Base-by-base conservation (phyloP, 2,329 filamentous ascomycete species). In the Aspergillus costaricaensis region DNA sequence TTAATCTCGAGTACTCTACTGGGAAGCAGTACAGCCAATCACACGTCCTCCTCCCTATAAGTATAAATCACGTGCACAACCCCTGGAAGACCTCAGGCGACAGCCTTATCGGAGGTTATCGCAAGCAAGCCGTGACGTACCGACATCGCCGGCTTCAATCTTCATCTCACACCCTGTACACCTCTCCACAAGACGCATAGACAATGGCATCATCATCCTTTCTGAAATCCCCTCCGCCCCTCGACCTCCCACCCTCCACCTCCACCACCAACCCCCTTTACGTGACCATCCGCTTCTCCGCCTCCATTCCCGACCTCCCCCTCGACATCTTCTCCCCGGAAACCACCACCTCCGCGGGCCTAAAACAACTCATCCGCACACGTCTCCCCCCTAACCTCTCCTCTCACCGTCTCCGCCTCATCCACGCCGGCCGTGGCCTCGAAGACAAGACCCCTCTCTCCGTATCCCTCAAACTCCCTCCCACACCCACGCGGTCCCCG, bases 221-320 rank as follows among this genome's bases (percentile, higher is more conserved):
- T 38, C 44, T 65, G 41, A 49, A 66, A 27, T 53, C 65, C 19
- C 52, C 68, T 25, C 25, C 19, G 17, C 44, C 49, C 32, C 56
- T 39, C 38, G 62, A 41, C 21, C 38, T 53, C 14, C 32, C 32
- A 3, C 32, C 41, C 19, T 12, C 19, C 0, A 30, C 23, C 55
- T 62, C 51, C 27, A 53, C 65, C 17, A 15, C 55, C 17, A 60
- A 70, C 21, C 60, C 65, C 14, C 83, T 96, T 59, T 87, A 90
- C 70, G 83, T 98, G 49, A 94, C 91, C 39, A 88, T 98, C 74
- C 92, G 94, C 76, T 98, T 99, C 84, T 92, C 92, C 56, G 88
- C 89, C 62, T 88, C 91, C 1, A 85, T 94, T 59, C 89, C 92
- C 15, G 95, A 98, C 74, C 85, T 97, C 41, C 85, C 89, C 43